A percentile compares a stretch with the other conserved stretches of the same genome.
These are phyloP conservation scores for Epichloe scottii DNA, from an alignment of 2,329 filamentous ascomycete genomes.

Conservation along the genomic window DNA sequence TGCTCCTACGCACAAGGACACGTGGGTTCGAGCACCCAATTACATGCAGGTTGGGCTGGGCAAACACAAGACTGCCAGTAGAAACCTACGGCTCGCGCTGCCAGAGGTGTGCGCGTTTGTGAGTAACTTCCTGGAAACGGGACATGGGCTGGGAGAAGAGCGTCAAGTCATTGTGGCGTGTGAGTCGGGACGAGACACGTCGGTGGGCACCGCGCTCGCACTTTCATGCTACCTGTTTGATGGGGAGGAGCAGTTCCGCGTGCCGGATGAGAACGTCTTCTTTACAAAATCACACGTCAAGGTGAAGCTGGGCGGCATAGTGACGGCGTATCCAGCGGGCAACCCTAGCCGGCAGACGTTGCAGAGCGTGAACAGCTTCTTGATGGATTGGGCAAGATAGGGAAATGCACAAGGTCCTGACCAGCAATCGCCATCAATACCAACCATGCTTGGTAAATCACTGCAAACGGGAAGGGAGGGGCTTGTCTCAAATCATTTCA, in stretches of 20 bases:
- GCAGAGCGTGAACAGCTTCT: conserved; percentile 81
- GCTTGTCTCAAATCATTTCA: too few species aligned
- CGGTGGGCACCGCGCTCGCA: conserved; percentile 64
- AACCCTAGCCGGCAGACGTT: conserved; percentile 78
- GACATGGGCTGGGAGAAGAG: too few species aligned
- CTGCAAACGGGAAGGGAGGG: too few species aligned
- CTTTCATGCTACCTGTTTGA: conserved; percentile 63
- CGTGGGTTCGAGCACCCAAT: conserved; percentile 24
- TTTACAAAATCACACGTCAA: conserved; percentile 70
- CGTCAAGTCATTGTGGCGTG: conserved; percentile 49
- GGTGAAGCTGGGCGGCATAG: conserved; percentile 67
- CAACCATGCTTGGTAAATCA: too few species aligned
- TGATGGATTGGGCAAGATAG: conserved; percentile 49
- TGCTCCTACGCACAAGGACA: conserved; percentile 30
- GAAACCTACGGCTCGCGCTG: conserved; percentile 65
- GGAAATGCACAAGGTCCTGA: not conserved
- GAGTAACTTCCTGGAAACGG: conserved; percentile 20
- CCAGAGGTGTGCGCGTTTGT: conserved; percentile 48
- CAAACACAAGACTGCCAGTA: conserved; percentile 64
- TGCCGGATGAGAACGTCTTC: conserved; percentile 11
- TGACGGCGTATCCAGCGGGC: conserved; percentile 62
- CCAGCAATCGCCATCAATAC: too few species aligned
- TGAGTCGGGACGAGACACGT: conserved; percentile 66
- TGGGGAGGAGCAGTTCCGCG: conserved; percentile 39
- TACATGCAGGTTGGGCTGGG: conserved; percentile 51